These are phyloP conservation scores for Telfairia occidentalis DNA, from an alignment of 331 rosid genomes.

Conservation along the genomic window DNA sequence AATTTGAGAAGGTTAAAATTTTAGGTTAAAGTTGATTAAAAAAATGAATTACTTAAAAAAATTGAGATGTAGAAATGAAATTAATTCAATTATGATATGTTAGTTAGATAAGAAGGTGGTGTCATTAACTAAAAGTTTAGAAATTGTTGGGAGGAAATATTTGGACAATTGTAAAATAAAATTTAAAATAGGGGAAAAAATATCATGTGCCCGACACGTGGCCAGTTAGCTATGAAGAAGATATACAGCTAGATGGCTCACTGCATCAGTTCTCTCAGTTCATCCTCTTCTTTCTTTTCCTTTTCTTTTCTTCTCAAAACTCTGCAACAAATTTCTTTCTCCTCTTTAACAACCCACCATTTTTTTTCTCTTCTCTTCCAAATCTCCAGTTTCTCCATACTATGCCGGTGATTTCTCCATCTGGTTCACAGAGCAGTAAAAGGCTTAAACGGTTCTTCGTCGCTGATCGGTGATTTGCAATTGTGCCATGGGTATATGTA, in stretches of 20 bases:
- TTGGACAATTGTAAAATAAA: not conserved
- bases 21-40: too few species aligned
- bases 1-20: too few species aligned
- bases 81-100: not conserved
- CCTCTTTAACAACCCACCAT: not conserved
- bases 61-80: not conserved
- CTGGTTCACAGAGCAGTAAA: not conserved
- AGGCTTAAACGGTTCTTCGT: not conserved
- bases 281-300: not conserved
- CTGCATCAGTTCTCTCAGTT: conserved; percentile 10
- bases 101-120: not conserved
- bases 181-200: not conserved
- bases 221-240: conserved; percentile 11
- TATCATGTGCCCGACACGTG: conserved; percentile 15
- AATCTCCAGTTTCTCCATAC: not conserved
- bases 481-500: conserved; percentile 70
- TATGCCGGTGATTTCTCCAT: not conserved
- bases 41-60: too few species aligned
- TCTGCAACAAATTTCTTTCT: not conserved
- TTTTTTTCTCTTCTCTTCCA: not conserved
- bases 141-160: not conserved
- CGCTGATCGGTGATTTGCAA: not conserved
- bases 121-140: not conserved
- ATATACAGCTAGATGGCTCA: conserved; percentile 17
- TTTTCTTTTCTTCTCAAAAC: not conserved